A percentile compares a stretch with the other conserved stretches of the same genome.
Evolutionary conservation across 495 filamentous ascomycete species (phyloP).

Genomic region (Xylaria longipes): DNA sequence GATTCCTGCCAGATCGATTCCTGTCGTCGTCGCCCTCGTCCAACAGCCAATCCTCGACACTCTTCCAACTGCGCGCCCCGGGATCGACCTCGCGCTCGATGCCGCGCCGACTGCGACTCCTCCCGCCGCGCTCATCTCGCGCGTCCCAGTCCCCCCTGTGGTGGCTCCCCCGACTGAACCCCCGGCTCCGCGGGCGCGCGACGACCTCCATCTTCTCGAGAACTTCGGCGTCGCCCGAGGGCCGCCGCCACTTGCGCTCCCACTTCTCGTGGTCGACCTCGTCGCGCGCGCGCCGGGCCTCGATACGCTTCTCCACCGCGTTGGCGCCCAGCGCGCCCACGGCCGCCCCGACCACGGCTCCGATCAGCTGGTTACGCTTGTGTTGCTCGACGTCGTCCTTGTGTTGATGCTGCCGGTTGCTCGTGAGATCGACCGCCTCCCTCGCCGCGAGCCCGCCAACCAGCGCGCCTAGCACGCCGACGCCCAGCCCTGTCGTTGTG

Average conservation of each 20-base stretch:
- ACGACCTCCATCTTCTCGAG: conserved; percentile 35
- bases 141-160: conserved; percentile 11
- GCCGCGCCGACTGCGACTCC: conserved; percentile 23
- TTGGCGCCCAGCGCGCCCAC: conserved; percentile 55
- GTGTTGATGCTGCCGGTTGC: conserved; percentile 16
- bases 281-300: conserved; percentile 38
- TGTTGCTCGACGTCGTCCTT: conserved; percentile 29
- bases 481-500: conserved; percentile 49
- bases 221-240: conserved; percentile 19
- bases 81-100: conserved; percentile 39
- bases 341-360: conserved; percentile 52
- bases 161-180: conserved; percentile 17
- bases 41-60: conserved; percentile 42
- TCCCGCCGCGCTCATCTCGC: conserved; percentile 5
- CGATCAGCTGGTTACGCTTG: conserved; percentile 43
- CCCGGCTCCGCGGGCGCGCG: conserved; percentile 27
- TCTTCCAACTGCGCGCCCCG: conserved; percentile 38
- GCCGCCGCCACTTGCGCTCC: conserved; percentile 40
- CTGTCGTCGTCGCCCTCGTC: conserved; percentile 32
- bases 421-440: conserved; percentile 44
- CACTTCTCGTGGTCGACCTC: conserved; percentile 36
- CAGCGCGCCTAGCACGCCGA: conserved; percentile 52
- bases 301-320: conserved; percentile 52
- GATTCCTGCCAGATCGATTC: conserved; percentile 26
- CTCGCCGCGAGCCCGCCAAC: conserved; percentile 51